Conservation (phyloP, 2,329 filamentous ascomycete species). For the Xylariaceae sp. region DNA sequence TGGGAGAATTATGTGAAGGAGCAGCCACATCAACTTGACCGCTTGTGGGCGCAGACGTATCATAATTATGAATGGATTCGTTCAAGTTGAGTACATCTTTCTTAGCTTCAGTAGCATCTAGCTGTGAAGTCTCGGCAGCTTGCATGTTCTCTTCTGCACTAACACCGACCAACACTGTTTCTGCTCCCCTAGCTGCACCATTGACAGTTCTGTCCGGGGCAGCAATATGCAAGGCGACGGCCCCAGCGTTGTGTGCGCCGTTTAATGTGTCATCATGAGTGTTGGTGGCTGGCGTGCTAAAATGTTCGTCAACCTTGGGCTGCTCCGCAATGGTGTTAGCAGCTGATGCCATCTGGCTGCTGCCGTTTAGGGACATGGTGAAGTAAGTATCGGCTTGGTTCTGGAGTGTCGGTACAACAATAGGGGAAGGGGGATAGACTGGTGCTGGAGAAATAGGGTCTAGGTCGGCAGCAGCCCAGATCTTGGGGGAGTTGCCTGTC, state of each 20-base stretch:
- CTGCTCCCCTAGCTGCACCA: constrained; percentile 14
- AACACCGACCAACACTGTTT: constrained; percentile 39
- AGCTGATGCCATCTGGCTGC: constrained; percentile 34
- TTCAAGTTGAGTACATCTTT: constrained; percentile 52
- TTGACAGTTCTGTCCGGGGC: constrained; percentile 32
- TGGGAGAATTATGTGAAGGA: constrained; percentile 26
- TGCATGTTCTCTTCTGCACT: constrained; percentile 59
- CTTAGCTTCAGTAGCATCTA: constrained; percentile 41
- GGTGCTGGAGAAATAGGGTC: constrained; percentile 58
- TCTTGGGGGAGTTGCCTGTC: constrained; percentile 52
- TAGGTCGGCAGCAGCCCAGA: constrained; percentile 60
- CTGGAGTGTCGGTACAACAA: constrained; percentile 57
- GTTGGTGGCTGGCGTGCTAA: constrained; percentile 1
- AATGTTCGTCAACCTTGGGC: constrained; percentile 10
- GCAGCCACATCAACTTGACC: constrained; percentile 23
- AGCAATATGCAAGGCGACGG: not conserved
- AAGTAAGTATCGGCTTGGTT: constrained; percentile 58
- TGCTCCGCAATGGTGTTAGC: constrained; percentile 10
- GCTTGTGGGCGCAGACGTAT: constrained; percentile 26
- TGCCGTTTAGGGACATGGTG: constrained; percentile 45
- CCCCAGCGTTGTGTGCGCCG: not conserved
- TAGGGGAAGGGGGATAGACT: constrained; percentile 52
- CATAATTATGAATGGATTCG: constrained; percentile 28
- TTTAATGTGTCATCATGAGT: constrained; percentile 8
- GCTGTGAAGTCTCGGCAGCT: constrained; percentile 55